Evolutionary conservation across 352 stramenopile genomes (phyloP).

Genomic region (Globisporangium paddicum): DNA sequence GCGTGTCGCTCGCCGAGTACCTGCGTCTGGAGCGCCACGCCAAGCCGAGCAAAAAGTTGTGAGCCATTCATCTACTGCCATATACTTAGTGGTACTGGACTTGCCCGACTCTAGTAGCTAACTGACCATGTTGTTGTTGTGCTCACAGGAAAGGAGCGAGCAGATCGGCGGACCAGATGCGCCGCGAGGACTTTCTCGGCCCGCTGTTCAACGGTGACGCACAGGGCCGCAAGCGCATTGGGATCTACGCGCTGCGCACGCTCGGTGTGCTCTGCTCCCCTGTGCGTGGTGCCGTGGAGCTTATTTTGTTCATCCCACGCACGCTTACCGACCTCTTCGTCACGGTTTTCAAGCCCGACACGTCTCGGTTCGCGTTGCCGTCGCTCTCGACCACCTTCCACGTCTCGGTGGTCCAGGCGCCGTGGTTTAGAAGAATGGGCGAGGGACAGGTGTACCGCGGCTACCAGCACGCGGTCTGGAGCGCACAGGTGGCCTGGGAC

Average conservation of each 20-base stretch:
- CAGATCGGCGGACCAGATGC: slow-evolving; percentile 45
- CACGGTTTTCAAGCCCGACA: slow-evolving; percentile 36
- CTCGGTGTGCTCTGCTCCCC: slow-evolving; percentile 56
- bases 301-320: slow-evolving; percentile 43
- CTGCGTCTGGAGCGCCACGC: slow-evolving; percentile 40
- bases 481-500: slow-evolving; percentile 55
- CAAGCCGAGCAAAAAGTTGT: slow-evolving; percentile 43
- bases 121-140: neutral
- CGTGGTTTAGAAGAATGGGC: slow-evolving; percentile 59
- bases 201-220: slow-evolving; percentile 58
- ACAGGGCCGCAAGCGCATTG: slow-evolving; percentile 51
- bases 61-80: slow-evolving; percentile 9
- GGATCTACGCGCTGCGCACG: slow-evolving; percentile 41
- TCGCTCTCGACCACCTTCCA: slow-evolving; percentile 19
- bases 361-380: slow-evolving; percentile 9
- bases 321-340: slow-evolving; percentile 38
- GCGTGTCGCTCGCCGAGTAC: slow-evolving; percentile 55
- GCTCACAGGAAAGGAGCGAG: slow-evolving; percentile 24
- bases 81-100: neutral
- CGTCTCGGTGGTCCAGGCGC: slow-evolving; percentile 17
- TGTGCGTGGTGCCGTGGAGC: slow-evolving; percentile 40
- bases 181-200: slow-evolving; percentile 51
- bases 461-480: slow-evolving; percentile 47
- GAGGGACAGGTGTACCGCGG: slow-evolving; percentile 39
- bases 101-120: neutral